Evolutionary conservation across 1,139 yeast species (phyloP).

Genomic region (Candida albicans): DNA sequence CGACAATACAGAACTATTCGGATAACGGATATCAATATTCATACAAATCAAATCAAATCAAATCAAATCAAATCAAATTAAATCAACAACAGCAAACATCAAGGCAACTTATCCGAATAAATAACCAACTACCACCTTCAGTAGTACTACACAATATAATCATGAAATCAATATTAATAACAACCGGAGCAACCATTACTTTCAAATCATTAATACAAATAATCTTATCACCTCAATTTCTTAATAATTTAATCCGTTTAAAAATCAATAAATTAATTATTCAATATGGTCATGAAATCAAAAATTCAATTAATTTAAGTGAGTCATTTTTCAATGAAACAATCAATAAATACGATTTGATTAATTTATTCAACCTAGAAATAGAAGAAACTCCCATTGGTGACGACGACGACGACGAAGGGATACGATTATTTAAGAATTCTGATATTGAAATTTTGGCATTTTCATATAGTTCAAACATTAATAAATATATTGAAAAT

Average conservation of each 20-base stretch:
- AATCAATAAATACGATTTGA: constrained; percentile 14
- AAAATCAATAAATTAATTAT: constrained; percentile 48
- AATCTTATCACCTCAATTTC: constrained; percentile 35
- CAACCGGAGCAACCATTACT: constrained; percentile 88
- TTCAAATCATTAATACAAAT: constrained; percentile 55
- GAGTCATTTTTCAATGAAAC: constrained; percentile 21
- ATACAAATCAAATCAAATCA: no score
- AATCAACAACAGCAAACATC: no score
- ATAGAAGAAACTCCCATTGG: neutral
- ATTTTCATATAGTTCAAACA: constrained; percentile 50
- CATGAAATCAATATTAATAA: constrained; percentile 16
- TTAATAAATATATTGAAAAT: constrained; percentile 31
- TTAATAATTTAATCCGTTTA: constrained; percentile 27
- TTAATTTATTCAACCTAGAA: constrained; percentile 14
- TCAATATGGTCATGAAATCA: constrained; percentile 68
- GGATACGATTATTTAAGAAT: constrained; percentile 5
- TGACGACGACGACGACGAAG: neutral
- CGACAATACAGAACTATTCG: no score
- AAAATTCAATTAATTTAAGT: constrained; percentile 28
- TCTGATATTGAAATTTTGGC: constrained; percentile 30
- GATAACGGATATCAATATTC: no score
- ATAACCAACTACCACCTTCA: no score
- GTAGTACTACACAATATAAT: no score
- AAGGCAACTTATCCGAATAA: no score
- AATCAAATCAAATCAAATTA: no score